phyloP scores from a whole-genome alignment of 495 filamentous ascomycete species.

The Annulohypoxylon stygium region DNA sequence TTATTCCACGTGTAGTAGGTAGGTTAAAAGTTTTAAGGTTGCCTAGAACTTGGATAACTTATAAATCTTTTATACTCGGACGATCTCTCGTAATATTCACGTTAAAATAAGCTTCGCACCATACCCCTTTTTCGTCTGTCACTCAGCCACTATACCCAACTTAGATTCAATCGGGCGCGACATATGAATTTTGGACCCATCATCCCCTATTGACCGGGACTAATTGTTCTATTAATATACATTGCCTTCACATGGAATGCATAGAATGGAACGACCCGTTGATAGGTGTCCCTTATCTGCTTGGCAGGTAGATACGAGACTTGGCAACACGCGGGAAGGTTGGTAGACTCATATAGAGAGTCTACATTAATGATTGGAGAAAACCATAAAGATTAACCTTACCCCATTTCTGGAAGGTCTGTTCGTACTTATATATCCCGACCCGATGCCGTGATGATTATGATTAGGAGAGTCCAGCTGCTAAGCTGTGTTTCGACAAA shows the following conservation, averaged over 20 bases:
- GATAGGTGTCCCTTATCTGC: conserved; percentile 13
- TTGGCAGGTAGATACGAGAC: conserved; percentile 37
- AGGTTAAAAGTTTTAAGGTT: no score
- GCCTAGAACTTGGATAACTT: background rate
- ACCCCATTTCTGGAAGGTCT: conserved; percentile 34
- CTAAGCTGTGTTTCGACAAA: background rate
- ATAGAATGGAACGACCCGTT: background rate
- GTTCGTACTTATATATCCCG: conserved; percentile 8
- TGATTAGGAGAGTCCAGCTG: conserved; percentile 1
- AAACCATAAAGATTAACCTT: conserved; percentile 18
- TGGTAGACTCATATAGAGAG: conserved; percentile 5
- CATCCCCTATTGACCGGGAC: background rate
- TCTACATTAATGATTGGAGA: conserved; percentile 20
- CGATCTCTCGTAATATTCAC: background rate
- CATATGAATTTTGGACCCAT: background rate
- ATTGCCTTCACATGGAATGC: background rate
- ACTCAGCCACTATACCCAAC: background rate
- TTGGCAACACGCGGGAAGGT: conserved; percentile 26
- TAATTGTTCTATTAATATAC: background rate
- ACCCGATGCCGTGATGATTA: background rate
- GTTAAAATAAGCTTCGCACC: conserved; percentile 3
- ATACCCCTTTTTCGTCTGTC: background rate
- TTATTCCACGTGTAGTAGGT: no score
- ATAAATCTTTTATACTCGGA: background rate
- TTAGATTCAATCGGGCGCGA: no score